Evolutionary conservation across 1,284 basidiomycete genomes (phyloP).

Genomic region (Cryptococcus amylolentus): DNA sequence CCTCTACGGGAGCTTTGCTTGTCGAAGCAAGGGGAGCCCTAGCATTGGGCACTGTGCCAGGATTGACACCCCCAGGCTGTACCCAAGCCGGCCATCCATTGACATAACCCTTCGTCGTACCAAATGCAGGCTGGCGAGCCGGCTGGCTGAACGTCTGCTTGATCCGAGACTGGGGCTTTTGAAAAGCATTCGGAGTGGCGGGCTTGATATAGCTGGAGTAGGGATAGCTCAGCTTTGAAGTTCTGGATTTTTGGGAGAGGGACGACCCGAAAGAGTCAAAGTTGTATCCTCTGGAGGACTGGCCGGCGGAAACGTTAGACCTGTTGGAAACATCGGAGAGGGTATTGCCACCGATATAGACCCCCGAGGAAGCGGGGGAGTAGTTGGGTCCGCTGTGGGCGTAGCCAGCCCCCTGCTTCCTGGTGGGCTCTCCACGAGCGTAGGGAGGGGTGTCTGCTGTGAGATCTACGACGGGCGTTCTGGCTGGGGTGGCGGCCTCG

Average conservation of each 20-base stretch:
- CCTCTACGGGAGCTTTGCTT: conserved; percentile 10
- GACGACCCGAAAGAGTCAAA: conserved; percentile 14
- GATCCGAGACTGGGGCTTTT: conserved; percentile 1
- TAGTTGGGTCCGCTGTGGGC: background rate
- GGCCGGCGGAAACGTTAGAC: conserved; percentile 2
- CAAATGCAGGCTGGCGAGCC: conserved; percentile 10
- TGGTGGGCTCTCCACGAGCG: background rate
- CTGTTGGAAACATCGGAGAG: background rate
- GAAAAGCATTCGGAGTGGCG: conserved; percentile 30
- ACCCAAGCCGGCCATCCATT: conserved; percentile 13
- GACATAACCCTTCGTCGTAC: background rate
- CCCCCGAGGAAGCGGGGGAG: background rate
- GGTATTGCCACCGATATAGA: background rate
- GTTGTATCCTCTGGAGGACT: conserved; percentile 2
- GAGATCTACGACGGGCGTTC: conserved; percentile 10
- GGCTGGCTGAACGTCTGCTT: conserved; percentile 14
- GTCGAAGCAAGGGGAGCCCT: background rate
- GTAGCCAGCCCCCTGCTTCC: background rate
- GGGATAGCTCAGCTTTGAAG: background rate
- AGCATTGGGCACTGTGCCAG: conserved; percentile 8
- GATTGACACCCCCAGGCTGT: conserved; percentile 8
- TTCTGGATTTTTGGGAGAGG: conserved; percentile 6
- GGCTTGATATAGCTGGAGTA: conserved; percentile 42
- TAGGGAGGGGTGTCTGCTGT: conserved; percentile 7
- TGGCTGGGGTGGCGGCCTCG: conserved; percentile 2